Evolutionary conservation across 2,329 filamentous ascomycete genomes (phyloP).

Genomic region (Aspergillus japonicus): DNA sequence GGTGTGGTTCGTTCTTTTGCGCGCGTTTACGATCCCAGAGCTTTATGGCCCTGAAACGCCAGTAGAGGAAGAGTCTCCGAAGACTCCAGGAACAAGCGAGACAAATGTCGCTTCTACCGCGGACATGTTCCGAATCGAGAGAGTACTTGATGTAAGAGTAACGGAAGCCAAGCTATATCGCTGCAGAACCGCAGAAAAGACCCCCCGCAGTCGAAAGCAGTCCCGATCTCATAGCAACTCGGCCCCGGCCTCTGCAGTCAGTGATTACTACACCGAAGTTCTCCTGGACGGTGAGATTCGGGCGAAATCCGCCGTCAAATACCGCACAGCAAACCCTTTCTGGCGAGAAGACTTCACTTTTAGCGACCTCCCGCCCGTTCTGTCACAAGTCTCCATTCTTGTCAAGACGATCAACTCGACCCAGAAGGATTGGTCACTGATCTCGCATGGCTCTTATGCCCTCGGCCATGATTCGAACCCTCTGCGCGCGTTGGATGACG

Average conservation of each 20-base stretch:
- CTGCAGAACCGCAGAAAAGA: slow-evolving; percentile 32
- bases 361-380: slow-evolving; percentile 47
- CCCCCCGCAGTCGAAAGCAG: slow-evolving; percentile 34
- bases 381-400: slow-evolving; percentile 48
- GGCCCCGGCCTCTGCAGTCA: slow-evolving; percentile 29
- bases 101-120: slow-evolving; percentile 39
- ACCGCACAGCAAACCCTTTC: slow-evolving; percentile 47
- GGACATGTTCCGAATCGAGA: slow-evolving; percentile 67
- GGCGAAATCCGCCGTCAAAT: slow-evolving; percentile 50
- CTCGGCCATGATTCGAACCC: slow-evolving; percentile 43
- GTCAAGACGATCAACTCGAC: slow-evolving; percentile 48
- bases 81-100: slow-evolving; percentile 27
- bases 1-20: slow-evolving; percentile 90
- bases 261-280: slow-evolving; percentile 50
- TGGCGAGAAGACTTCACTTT: slow-evolving; percentile 52
- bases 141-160: slow-evolving; percentile 58
- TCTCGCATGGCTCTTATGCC: slow-evolving; percentile 46
- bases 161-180: slow-evolving; percentile 60
- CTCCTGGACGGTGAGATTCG: slow-evolving; percentile 50
- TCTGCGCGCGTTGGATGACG: slow-evolving; percentile 43
- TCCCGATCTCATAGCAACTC: slow-evolving; percentile 32
- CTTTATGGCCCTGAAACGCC: slow-evolving; percentile 68
- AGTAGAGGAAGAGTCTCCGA: slow-evolving; percentile 45
- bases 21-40: slow-evolving; percentile 89
- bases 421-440: slow-evolving; percentile 52